Evolutionary conservation across 129 eudicot genomes (phyloP), one percentile per base, ranked within the genome.

Genomic region (Pseudognaphalium luteoalbum): DNA sequence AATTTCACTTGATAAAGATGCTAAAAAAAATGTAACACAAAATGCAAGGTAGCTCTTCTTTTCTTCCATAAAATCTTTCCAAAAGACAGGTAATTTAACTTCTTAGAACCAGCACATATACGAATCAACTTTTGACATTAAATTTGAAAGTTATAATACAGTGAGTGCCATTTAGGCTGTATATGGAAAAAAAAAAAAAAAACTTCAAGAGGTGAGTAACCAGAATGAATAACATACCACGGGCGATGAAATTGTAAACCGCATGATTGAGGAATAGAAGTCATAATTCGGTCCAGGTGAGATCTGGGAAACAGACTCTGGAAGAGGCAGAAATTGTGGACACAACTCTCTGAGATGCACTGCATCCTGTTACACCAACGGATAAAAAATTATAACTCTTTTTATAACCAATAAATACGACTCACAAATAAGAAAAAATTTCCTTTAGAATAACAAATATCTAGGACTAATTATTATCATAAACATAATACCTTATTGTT

Each of bases 201-300:
- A 17, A 25, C 12, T 57, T 41, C 20, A 34, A 73, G 50, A 63
- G 35, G 12, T 25, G 29, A 39, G n/a, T 61, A 34, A 74, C 68
- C 35, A 30, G 62, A 61, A 72, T 58, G 42, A 30, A 71, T 47
- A 70, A 79, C 85, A 73, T 93, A 94, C 97, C 93, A 94, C 89
- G 29, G 97, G 98, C 41, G 98, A 87, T 60, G 90, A 87, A 78
- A 94, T 82, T 63, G 93, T 94, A 65, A 88, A 90, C 64, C 97
- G 93, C 97, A 94, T 85, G 72, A 81, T 83, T 73, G 89, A 87
- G 33, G 97, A 91, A 74, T 84, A 80, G 81, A 80, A 94, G 80
- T 94, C 97, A 83, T 91, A 94, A 88, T 94, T 88, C 51, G 97
- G 78, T 78, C 97, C 98, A 63, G 98, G 91, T 54, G 87, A 85